These are phyloP conservation scores for Tylopilus sp. DNA, from an alignment of 768 basidiomycete species.

Conservation along the genomic window DNA sequence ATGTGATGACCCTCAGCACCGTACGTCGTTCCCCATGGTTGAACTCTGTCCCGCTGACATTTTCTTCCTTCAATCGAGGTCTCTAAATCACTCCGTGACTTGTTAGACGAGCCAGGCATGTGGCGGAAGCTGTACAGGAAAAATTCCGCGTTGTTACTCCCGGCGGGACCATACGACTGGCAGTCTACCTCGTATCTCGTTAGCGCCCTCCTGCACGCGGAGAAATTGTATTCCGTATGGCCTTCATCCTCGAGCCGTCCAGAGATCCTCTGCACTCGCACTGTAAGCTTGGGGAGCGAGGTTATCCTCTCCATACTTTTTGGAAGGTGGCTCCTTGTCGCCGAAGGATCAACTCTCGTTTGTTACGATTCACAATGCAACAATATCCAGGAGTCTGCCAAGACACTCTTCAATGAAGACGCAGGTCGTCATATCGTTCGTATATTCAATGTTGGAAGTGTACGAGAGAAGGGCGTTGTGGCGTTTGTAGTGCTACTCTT, in stretches of 20 bases:
- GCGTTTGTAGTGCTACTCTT: constrained; percentile 8
- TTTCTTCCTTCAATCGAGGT: not conserved
- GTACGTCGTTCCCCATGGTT: not conserved
- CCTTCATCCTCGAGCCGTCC: not conserved
- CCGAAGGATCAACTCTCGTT: constrained; percentile 2
- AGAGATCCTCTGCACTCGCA: not conserved
- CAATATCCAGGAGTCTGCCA: not conserved
- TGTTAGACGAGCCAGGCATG: constrained; percentile 4
- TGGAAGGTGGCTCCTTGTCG: constrained; percentile 10
- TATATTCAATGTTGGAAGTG: not conserved
- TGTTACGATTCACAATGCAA: constrained; percentile 9
- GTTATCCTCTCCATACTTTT: constrained; percentile 4
- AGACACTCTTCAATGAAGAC: not conserved
- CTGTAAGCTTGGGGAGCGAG: not conserved
- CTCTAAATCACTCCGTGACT: not conserved
- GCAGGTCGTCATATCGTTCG: not conserved
- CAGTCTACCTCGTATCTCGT: constrained; percentile 8
- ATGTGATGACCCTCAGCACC: constrained; percentile 2
- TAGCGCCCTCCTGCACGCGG: constrained; percentile 2
- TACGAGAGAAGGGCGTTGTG: not conserved
- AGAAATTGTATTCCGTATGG: constrained; percentile 4
- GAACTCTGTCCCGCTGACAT: not conserved
- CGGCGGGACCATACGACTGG: constrained; percentile 12
- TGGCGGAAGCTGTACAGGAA: constrained; percentile 1
- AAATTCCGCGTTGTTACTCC: not conserved